Percentiles rank a stretch among this genome's conserved stretches.
Conservation (phyloP, 2,329 filamentous ascomycete species). For the Venturia carpophila region DNA sequence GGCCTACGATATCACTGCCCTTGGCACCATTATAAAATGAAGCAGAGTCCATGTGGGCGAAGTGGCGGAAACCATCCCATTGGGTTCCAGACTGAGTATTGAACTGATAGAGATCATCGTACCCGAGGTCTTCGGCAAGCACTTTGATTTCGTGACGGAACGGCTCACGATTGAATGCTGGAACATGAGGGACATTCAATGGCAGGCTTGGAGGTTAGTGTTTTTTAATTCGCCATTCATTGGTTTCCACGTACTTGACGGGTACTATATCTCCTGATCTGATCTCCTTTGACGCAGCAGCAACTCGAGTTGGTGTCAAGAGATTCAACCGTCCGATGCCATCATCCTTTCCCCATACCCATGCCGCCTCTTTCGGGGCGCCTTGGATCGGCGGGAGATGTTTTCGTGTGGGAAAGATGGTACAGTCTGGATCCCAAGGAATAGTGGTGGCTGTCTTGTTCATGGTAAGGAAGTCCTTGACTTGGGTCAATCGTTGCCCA, state of each 20-base stretch:
- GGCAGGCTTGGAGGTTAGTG: slow-evolving; percentile 38
- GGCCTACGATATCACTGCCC: slow-evolving; percentile 35
- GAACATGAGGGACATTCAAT: slow-evolving; percentile 43
- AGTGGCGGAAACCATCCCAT: slow-evolving; percentile 41
- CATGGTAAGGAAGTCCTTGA: slow-evolving; percentile 39
- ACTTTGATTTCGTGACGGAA: slow-evolving; percentile 50
- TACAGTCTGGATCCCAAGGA: slow-evolving; percentile 48
- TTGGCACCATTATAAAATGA: slow-evolving; percentile 39
- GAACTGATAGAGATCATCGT: slow-evolving; percentile 38
- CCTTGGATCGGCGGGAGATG: slow-evolving; percentile 46
- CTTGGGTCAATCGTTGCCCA: slow-evolving; percentile 34
- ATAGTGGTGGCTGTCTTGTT: slow-evolving; percentile 41
- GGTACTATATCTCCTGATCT: slow-evolving; percentile 48
- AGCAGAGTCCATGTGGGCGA: slow-evolving; percentile 33
- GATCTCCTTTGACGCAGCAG: slow-evolving; percentile 47
- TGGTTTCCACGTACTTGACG: slow-evolving; percentile 37
- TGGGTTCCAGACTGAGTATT: slow-evolving; percentile 41
- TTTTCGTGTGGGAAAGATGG: slow-evolving; percentile 45
- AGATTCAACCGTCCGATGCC: slow-evolving; percentile 48
- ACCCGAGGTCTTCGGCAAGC: slow-evolving; percentile 29
- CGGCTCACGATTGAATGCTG: slow-evolving; percentile 44
- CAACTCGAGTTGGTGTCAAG: slow-evolving; percentile 47
- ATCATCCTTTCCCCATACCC: slow-evolving; percentile 54
- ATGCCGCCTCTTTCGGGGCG: slow-evolving; percentile 49
- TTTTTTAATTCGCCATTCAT: background rate